phyloP scores from a whole-genome alignment of 768 basidiomycete species.

The Xanthoconium purpureum region DNA sequence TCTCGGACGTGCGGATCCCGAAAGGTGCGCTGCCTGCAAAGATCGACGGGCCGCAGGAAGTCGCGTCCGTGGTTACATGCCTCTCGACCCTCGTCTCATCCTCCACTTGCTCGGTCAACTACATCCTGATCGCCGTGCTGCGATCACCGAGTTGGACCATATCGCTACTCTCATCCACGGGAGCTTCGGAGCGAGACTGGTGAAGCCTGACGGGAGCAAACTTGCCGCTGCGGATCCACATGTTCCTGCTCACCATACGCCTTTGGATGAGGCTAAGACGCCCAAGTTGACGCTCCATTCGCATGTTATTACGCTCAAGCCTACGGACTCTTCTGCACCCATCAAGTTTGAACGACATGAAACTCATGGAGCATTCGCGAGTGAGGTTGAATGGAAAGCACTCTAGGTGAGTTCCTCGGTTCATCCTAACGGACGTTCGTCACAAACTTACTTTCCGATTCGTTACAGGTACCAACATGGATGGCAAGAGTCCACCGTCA shows the following conservation, averaged over 20 bases:
- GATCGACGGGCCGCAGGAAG: constrained; percentile 9
- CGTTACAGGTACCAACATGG: neutral
- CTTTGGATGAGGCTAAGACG: constrained; percentile 1
- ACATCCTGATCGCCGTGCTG: neutral
- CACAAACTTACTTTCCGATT: neutral
- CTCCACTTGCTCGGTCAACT: constrained; percentile 9
- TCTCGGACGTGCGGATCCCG: constrained; percentile 4
- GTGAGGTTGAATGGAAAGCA: neutral
- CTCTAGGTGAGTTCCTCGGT: neutral
- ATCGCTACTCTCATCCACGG: neutral
- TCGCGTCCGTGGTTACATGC: constrained; percentile 15
- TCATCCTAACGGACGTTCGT: too few relatives aligned
- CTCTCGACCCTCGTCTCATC: constrained; percentile 11
- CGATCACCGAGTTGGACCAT: constrained; percentile 1
- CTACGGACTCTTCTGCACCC: neutral
- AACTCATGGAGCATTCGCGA: constrained; percentile 1
- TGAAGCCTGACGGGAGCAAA: constrained; percentile 7
- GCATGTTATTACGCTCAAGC: neutral
- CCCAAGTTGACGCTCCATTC: constrained; percentile 17
- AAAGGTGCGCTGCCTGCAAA: constrained; percentile 10
- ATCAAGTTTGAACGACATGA: neutral
- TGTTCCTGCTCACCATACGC: neutral
- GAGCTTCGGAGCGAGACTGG: constrained; percentile 12
- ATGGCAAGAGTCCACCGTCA: too few relatives aligned
- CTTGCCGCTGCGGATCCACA: constrained; percentile 6